Conservation (phyloP, 331 rosid genomes). For the Malus hybrid region DNA sequence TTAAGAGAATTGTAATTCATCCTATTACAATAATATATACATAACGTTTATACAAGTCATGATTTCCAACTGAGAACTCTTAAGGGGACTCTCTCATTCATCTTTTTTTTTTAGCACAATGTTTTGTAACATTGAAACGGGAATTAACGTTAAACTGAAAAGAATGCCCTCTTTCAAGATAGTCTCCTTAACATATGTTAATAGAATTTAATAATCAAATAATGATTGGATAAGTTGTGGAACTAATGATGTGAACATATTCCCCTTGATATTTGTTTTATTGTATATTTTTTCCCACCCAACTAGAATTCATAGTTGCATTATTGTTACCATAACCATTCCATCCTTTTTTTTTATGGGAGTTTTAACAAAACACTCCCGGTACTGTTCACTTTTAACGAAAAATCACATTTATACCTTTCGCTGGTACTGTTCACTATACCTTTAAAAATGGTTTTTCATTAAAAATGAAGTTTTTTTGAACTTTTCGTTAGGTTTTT, state of each 20-base stretch:
- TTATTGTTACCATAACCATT: neutral
- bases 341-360: neutral
- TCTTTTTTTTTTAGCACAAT: too few relatives aligned
- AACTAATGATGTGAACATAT: neutral
- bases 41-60: neutral
- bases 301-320: neutral
- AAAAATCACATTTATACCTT: too few relatives aligned
- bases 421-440: too few relatives aligned
- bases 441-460: too few relatives aligned
- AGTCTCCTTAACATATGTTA: too few relatives aligned
- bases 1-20: neutral
- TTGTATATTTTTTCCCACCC: neutral
- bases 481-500: too few relatives aligned
- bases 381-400: too few relatives aligned
- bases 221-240: constrained; percentile 12
- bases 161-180: accelerated
- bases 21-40: neutral
- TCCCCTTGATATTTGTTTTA: neutral
- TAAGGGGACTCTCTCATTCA: too few relatives aligned
- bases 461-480: too few relatives aligned
- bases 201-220: neutral
- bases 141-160: too few relatives aligned
- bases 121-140: too few relatives aligned
- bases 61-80: neutral
- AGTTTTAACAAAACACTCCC: too few relatives aligned